Base-by-base conservation (phyloP, 331 rosid species). In the Rhamnella rubrinervis region DNA sequence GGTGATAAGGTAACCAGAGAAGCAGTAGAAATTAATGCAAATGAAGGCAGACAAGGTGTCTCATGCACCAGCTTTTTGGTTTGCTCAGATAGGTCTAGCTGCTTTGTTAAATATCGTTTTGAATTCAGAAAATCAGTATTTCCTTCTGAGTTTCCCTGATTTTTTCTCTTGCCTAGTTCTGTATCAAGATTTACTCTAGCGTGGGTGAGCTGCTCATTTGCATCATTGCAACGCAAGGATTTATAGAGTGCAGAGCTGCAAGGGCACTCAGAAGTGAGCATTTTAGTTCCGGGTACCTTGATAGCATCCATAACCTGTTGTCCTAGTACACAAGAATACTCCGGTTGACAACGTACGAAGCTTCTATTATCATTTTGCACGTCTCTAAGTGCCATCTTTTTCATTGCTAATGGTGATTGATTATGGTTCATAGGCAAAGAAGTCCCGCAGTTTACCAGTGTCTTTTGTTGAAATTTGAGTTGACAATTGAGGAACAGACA, bases 361-460 rank as follows among this genome's bases (percentile, higher is more conserved):
- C 38, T 69, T 40, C 79, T 75, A 44, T 74, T 69, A 41, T 79
- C 80, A 63, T 83, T 83, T 55, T 79, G 87, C 41, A 76, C 75
- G 61, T 83, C 84, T 40, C 80, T 73, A 69, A 83, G 56, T 61
- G 73, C 75, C n/a, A 25, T 25, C 71, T 83, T 83, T 74, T 79
- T 79, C 68, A 19, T 19, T 19, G 77, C 65, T 56, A 76, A 55
- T 17, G 70, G 73, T 59, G 82, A 72, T 28, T 79, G 79, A 46
- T 75, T 75, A 59, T 49, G 77, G 71, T 21, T 71, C 31, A 64
- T 9, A 46, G 81, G 63, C 51, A 74, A 75, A 64, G 59, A 55
- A 47, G 71, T 75, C 71, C 61, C 70, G 39, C 61, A 40, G 61
- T 64, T 66, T 10, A 58, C 52, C 58, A 37, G 56, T 17, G 52